phyloP scores from a whole-genome alignment of 208 protist species.

The Wallacemonas sp. region DNA sequence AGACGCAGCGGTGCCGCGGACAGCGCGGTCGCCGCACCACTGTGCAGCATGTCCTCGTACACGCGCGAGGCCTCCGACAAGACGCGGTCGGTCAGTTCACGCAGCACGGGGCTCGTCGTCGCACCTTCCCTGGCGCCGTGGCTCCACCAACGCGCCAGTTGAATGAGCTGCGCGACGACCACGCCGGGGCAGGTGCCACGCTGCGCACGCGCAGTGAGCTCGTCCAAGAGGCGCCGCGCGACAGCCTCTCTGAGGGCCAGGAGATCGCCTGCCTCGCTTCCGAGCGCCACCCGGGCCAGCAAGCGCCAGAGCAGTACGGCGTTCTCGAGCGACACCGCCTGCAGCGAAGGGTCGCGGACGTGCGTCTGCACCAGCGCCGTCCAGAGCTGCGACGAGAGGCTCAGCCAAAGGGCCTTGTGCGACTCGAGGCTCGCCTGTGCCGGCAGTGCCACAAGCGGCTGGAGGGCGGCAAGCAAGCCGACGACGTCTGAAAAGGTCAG shows the following conservation, averaged over 20 bases:
- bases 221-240: background rate
- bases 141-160: background rate
- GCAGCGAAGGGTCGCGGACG: background rate
- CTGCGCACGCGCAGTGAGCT: background rate
- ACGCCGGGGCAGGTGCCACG: background rate
- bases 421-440: background rate
- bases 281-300: background rate
- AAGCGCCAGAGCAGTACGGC: background rate
- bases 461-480: background rate
- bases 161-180: background rate
- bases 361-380: background rate
- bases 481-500: background rate
- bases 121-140: background rate
- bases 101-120: background rate
- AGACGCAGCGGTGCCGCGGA: background rate
- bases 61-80: background rate
- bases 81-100: background rate
- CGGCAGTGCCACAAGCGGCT: background rate
- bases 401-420: background rate
- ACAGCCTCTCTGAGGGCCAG: background rate
- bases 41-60: constrained; percentile 1
- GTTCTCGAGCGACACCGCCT: constrained; percentile 2
- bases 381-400: background rate
- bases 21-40: background rate
- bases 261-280: background rate